Conservation (phyloP, 73 alveolate genomes). For the Paramecium octaurelia region DNA sequence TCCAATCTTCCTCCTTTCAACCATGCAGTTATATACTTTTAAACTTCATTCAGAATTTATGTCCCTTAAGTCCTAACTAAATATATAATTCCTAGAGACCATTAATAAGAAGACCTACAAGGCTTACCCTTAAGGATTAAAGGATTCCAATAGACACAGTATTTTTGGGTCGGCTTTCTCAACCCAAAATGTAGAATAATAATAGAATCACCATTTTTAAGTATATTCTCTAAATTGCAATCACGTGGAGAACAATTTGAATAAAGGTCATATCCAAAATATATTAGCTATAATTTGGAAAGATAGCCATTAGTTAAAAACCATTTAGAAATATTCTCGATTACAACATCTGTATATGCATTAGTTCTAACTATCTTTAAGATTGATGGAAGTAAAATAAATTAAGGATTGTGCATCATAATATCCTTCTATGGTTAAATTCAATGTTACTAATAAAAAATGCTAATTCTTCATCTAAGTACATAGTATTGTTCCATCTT, state of each 20-base stretch:
- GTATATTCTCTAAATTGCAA: constrained; percentile 33
- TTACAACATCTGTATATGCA: not conserved
- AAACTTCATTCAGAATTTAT: not conserved
- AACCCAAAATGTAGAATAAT: constrained; percentile 9
- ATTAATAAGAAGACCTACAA: not conserved
- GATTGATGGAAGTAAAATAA: not conserved
- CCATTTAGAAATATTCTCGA: constrained; percentile 5
- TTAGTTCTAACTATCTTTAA: constrained; percentile 21
- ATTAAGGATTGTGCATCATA: not conserved
- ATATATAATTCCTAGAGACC: constrained; percentile 16
- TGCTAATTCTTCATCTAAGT: constrained; percentile 34
- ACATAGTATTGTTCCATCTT: not conserved
- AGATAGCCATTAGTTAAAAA: not conserved
- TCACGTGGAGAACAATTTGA: not conserved
- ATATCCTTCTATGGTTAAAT: constrained; percentile 1
- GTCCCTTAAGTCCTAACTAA: constrained; percentile 37
- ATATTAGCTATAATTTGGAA: not conserved
- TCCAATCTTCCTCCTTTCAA: constrained; percentile 2
- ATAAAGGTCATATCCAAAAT: constrained; percentile 25
- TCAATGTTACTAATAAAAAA: not conserved
- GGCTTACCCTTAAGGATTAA: constrained; percentile 24
- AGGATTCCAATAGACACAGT: constrained; percentile 42
- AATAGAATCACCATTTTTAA: constrained; percentile 6
- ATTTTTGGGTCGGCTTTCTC: constrained; percentile 1
- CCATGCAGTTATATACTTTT: not conserved